Evolutionary conservation across 2,329 filamentous ascomycete genomes (phyloP).

Genomic region (Claviceps monticola): DNA sequence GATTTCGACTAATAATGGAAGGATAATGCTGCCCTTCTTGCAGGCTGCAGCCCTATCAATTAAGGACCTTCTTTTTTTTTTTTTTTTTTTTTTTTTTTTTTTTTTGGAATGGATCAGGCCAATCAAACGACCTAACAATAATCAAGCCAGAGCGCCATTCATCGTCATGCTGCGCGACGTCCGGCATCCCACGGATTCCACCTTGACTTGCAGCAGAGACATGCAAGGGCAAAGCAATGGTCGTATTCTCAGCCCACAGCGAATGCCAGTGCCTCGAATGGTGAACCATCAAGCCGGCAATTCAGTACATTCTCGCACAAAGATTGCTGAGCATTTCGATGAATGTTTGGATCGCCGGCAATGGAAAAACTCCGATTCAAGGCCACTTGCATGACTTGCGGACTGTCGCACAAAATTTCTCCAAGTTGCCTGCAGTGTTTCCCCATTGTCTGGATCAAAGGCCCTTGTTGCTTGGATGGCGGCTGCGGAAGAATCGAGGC

Average conservation of each 20-base stretch:
- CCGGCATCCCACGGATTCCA: background rate
- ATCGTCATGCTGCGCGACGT: background rate
- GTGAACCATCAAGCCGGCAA: background rate
- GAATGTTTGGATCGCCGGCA: background rate
- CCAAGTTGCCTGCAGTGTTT: background rate
- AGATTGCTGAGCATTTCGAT: background rate
- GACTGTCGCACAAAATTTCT: no score
- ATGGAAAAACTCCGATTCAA: no score
- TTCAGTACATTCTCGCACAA: background rate
- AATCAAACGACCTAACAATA: background rate
- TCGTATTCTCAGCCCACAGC: background rate
- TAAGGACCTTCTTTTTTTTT: background rate
- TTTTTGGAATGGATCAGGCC: background rate
- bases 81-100: background rate
- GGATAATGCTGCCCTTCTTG: background rate
- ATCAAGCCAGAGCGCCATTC: background rate
- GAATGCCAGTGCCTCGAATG: slow-evolving; percentile 2
- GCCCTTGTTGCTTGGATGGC: slow-evolving; percentile 1
- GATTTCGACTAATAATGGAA: background rate
- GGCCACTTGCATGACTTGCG: no score
- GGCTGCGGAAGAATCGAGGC: background rate
- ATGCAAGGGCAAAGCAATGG: slow-evolving; percentile 7
- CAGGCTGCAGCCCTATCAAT: no score
- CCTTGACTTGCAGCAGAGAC: slow-evolving; percentile 8
- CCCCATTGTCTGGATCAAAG: background rate